Base-by-base conservation (phyloP, 306 rosid genomes). In the Biancaea sappan region DNA sequence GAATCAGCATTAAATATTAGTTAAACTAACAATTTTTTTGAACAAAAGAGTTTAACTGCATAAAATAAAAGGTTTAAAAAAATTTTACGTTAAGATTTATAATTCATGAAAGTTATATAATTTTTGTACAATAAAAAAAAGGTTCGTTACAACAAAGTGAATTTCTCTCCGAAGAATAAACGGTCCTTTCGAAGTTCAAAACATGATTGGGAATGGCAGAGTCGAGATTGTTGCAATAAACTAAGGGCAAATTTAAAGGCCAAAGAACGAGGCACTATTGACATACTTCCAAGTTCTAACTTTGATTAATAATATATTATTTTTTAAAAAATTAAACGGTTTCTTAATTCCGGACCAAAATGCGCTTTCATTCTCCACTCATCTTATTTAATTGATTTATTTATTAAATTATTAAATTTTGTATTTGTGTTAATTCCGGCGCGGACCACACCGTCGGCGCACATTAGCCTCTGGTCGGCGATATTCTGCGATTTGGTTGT, bases 391-490 rank as follows among this genome's bases (percentile, higher is more conserved):
- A 11, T 22, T 41, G n/a, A n/a, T n/a, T n/a, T n/a, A n/a, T 25
- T 41, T 46, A 10, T 29, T 76, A 41, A 31, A 31, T 16, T 3
- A 61, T 47, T 22, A 19, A 22, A 34, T 18, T 56, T 14, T 19
- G 63, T 21, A 28, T 31, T 25, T 54, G 6, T 2, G 65, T 28
- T 72, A 7, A 28, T 62, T 74, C 81, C 77, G 72, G 80, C 85
- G 81, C 74, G 46, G 76, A 74, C 72, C 37, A 68, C 81, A 50
- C 68, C 44, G 72, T 69, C 79, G 70, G 74, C 74, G 81, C 85
- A 77, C 74, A 37, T 48, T 73, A 70, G 68, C 58, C 31, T 16
- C 19, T 60, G 71, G 81, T 56, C 85, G 79, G 82, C 21, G 44
- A 54, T 32, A 18, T 52, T 15, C 28, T 71, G 3, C n/a, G 13